Percentiles rank a stretch among this genome's conserved stretches.
phyloP scores from a whole-genome alignment of 2,329 filamentous ascomycete genomes.

The Coniochaeta sp. region DNA sequence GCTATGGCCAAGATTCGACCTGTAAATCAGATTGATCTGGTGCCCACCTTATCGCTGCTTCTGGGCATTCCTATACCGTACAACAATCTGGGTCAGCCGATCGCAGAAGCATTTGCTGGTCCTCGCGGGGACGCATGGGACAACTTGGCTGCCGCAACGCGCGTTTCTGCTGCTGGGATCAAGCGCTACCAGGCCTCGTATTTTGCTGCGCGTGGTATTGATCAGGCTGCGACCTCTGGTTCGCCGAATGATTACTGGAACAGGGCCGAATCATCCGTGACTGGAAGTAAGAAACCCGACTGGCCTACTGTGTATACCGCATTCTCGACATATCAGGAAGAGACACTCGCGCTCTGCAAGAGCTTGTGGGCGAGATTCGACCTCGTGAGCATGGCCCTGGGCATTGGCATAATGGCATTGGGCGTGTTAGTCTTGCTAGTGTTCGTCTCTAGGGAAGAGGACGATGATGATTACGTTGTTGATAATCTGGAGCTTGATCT shows the following conservation, averaged over 20 bases:
- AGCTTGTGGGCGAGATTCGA: conserved; percentile 90
- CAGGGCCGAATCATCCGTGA: conserved; percentile 31
- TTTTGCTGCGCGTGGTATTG: conserved; percentile 61
- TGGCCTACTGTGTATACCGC: conserved; percentile 41
- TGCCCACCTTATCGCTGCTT: conserved; percentile 82
- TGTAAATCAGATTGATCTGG: conserved; percentile 83
- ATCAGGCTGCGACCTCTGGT: conserved; percentile 48
- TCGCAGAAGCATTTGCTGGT: conserved; percentile 86
- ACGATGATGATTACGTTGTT: conserved; percentile 44
- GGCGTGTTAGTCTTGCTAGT: conserved; percentile 63
- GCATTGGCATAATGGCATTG: conserved; percentile 61
- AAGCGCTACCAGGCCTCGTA: conserved; percentile 85
- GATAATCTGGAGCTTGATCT: conserved; percentile 52
- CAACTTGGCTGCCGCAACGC: conserved; percentile 70
- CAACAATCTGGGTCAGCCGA: conserved; percentile 89
- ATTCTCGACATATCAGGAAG: conserved; percentile 66
- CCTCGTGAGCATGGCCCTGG: conserved; percentile 73
- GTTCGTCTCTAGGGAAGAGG: conserved; percentile 57
- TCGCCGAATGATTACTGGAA: conserved; percentile 51
- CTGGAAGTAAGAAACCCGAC: conserved; percentile 16
- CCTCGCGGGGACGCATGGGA: conserved; percentile 61
- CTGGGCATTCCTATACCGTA: conserved; percentile 90
- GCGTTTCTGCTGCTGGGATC: conserved; percentile 76
- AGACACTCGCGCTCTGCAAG: conserved; percentile 74
- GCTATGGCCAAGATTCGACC: conserved; percentile 70